Percentiles rank a stretch among this genome's conserved stretches.
phyloP scores from a whole-genome alignment of 2,329 filamentous ascomycete species.

The Beauveria sp. region DNA sequence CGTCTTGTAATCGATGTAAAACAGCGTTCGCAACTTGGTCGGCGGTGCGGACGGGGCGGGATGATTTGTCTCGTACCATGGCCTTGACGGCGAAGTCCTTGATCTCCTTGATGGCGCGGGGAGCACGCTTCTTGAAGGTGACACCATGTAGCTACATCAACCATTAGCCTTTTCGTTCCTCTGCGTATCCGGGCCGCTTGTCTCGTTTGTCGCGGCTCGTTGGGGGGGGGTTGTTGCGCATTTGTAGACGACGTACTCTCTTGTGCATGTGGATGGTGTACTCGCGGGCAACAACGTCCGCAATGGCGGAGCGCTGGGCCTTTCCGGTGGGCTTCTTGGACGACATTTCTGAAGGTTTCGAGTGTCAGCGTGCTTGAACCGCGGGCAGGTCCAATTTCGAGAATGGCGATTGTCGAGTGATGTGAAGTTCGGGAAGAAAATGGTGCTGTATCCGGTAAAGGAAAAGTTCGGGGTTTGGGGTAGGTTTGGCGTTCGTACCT shows the following conservation, averaged over 20 bases:
- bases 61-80: slow-evolving; percentile 65
- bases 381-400: background rate
- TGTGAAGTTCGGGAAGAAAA: background rate
- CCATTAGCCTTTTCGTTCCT: slow-evolving; percentile 9
- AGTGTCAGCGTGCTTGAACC: slow-evolving; percentile 7
- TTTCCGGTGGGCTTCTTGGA: slow-evolving; percentile 33
- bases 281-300: slow-evolving; percentile 98
- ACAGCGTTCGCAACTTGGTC: slow-evolving; percentile 3
- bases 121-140: slow-evolving; percentile 99
- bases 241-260: slow-evolving; percentile 43
- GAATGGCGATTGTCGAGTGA: background rate
- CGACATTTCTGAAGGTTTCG: slow-evolving; percentile 29
- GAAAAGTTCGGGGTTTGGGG: slow-evolving; percentile 11
- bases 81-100: slow-evolving; percentile 84
- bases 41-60: background rate
- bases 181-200: background rate
- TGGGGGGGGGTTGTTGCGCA: background rate
- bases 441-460: background rate
- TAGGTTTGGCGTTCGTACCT: slow-evolving; percentile 29
- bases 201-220: background rate
- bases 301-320: slow-evolving; percentile 80
- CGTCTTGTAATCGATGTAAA: background rate
- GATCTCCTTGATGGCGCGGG: slow-evolving; percentile 99
- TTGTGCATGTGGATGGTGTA: slow-evolving; percentile 99
- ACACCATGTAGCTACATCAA: slow-evolving; percentile 79